Percentiles rank a stretch among this genome's conserved stretches.
Conservation (phyloP, 768 basidiomycete genomes). For the Postia placenta region DNA sequence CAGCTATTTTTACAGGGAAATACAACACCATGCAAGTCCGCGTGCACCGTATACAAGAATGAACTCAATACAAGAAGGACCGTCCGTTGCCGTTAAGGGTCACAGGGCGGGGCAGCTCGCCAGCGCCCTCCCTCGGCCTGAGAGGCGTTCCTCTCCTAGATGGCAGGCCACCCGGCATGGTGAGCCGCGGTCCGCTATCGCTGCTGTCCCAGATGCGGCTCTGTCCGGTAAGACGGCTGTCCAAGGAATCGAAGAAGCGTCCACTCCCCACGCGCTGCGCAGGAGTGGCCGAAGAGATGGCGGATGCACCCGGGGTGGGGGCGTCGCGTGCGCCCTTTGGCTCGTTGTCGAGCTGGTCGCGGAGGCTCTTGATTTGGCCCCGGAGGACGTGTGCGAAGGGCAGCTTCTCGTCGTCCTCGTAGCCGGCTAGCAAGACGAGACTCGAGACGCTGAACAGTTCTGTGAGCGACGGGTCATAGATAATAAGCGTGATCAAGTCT, state of each 20-base stretch:
- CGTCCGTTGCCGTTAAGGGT: too few relatives aligned
- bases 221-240: constrained; percentile 9
- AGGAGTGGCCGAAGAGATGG: neutral
- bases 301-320: neutral
- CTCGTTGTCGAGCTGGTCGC: constrained; percentile 58
- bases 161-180: constrained; percentile 21
- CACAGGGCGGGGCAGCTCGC: too few relatives aligned
- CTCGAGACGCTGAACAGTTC: constrained; percentile 56
- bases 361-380: constrained; percentile 53
- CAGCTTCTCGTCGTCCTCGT: constrained; percentile 38
- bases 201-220: constrained; percentile 18
- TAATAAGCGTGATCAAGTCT: constrained; percentile 23
- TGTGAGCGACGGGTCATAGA: neutral
- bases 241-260: neutral
- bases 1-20: too few relatives aligned
- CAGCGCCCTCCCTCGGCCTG: neutral
- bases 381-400: constrained; percentile 48
- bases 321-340: constrained; percentile 1
- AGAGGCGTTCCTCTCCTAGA: neutral
- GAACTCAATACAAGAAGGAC: too few relatives aligned
- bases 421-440: constrained; percentile 57
- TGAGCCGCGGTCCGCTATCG: constrained; percentile 1
- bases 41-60: too few relatives aligned
- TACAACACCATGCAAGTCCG: too few relatives aligned
- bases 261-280: neutral